Conservation (phyloP, 768 basidiomycete species). For the Leccinellum rugosiceps region DNA sequence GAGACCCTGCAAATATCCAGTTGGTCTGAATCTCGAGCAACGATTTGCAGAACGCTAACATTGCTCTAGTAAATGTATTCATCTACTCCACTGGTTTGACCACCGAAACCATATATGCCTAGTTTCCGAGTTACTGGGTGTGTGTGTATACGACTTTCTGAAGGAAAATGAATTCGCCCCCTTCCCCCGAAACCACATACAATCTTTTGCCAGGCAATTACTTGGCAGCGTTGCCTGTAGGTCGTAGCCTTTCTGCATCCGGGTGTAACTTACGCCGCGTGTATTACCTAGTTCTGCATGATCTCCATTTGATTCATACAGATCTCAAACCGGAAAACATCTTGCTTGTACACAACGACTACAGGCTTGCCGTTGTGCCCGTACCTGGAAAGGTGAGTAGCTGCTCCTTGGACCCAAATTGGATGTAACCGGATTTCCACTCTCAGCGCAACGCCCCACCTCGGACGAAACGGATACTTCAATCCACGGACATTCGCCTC, state of each 20-base stretch:
- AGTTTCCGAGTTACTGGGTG: slow-evolving; percentile 91
- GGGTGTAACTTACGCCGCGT: slow-evolving; percentile 1
- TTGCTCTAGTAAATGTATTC: slow-evolving; percentile 87
- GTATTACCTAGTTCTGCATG: slow-evolving; percentile 71
- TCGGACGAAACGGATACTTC: slow-evolving; percentile 73
- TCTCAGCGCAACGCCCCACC: slow-evolving; percentile 60
- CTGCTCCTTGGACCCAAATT: neutral
- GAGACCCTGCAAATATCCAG: slow-evolving; percentile 87
- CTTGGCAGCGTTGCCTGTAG: slow-evolving; percentile 91
- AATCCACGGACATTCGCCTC: slow-evolving; percentile 87
- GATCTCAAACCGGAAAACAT: slow-evolving; percentile 99
- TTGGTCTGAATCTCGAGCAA: slow-evolving; percentile 41
- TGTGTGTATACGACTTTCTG: slow-evolving; percentile 98
- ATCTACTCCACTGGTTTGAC: slow-evolving; percentile 92
- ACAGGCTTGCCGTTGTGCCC: slow-evolving; percentile 55
- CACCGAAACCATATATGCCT: slow-evolving; percentile 97
- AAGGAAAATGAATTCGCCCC: slow-evolving; percentile 97
- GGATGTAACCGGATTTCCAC: slow-evolving; percentile 12
- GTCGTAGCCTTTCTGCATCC: slow-evolving; percentile 32
- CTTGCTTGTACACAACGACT: slow-evolving; percentile 84
- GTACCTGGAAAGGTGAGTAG: slow-evolving; percentile 61
- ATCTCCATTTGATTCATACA: slow-evolving; percentile 89
- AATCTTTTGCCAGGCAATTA: slow-evolving; percentile 90
- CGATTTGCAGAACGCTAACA: slow-evolving; percentile 20
- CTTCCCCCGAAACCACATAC: slow-evolving; percentile 95